Conservation (phyloP, 345 rosid species). For the Moringa oleifera region DNA sequence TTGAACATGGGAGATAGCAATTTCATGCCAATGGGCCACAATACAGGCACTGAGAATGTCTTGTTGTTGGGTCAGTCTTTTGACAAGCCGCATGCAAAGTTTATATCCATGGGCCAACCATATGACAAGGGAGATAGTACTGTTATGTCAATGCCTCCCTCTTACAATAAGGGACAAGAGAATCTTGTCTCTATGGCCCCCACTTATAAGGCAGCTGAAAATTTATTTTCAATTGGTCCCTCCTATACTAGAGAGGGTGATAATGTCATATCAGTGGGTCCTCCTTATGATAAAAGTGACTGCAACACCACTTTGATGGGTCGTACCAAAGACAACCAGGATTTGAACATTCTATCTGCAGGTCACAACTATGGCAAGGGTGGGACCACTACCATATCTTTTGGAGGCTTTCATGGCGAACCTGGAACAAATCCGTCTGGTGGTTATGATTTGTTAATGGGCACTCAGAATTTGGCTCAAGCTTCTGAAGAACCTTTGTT, state of each 20-base stretch:
- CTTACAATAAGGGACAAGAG: conserved; percentile 33
- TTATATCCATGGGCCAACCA: conserved; percentile 31
- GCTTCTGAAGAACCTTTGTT: conserved; percentile 28
- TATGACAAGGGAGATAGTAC: conserved; percentile 26
- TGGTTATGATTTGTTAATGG: conserved; percentile 31
- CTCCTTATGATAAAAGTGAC: conserved; percentile 29
- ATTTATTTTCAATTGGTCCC: too few species aligned
- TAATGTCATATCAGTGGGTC: conserved; percentile 28
- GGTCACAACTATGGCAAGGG: conserved; percentile 35
- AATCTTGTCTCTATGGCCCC: too few species aligned
- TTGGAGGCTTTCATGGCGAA: conserved; percentile 36
- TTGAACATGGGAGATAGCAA: conserved; percentile 27
- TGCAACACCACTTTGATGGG: conserved; percentile 16
- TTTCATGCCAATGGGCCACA: conserved; percentile 28
- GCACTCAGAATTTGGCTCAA: conserved; percentile 29
- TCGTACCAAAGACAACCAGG: conserved; percentile 31
- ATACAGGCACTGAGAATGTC: conserved; percentile 28
- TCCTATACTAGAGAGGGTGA: too few species aligned
- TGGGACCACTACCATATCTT: conserved; percentile 35
- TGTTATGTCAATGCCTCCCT: conserved; percentile 28
- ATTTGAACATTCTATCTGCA: conserved; percentile 30
- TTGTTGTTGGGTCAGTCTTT: conserved; percentile 40
- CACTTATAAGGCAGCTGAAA: too few species aligned
- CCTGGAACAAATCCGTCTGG: conserved; percentile 36
- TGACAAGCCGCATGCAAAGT: conserved; percentile 29